Percentiles rank a stretch among this genome's conserved stretches.
These are phyloP conservation scores for Tardiomyces blankii DNA, from an alignment of 1,139 yeast genomes.

Conservation along the genomic window DNA sequence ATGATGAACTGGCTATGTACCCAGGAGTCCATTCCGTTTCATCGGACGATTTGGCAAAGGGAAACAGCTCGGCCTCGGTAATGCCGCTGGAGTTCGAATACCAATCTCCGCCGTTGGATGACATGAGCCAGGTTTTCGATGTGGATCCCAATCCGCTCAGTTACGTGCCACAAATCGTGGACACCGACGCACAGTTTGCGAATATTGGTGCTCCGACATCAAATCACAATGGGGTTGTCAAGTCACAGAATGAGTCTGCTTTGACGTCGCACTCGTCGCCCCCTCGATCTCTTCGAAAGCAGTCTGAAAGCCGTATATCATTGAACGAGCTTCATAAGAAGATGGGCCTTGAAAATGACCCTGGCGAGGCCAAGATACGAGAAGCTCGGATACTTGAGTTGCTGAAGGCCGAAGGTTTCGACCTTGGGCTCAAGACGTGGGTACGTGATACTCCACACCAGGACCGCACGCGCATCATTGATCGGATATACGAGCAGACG, in stretches of 20 bases:
- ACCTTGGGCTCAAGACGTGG: conserved; percentile 71
- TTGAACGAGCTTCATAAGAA: conserved; percentile 44
- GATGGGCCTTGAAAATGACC: conserved; percentile 40
- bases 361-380: conserved; percentile 44
- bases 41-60: neutral
- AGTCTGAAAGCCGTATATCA: conserved; percentile 46
- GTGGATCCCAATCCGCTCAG: neutral
- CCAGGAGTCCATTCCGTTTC: neutral
- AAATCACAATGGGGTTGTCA: neutral
- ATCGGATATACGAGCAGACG: conserved; percentile 38
- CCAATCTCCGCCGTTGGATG: neutral
- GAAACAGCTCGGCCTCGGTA: neutral
- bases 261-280: neutral
- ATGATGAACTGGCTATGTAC: neutral
- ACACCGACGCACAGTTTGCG: neutral
- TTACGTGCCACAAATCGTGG: neutral
- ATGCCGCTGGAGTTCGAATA: neutral
- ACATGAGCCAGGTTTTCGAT: neutral
- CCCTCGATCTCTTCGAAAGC: conserved; percentile 16
- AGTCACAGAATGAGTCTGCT: neutral
- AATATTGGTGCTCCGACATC: neutral
- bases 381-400: conserved; percentile 52
- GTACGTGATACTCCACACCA: conserved; percentile 56
- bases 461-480: conserved; percentile 40
- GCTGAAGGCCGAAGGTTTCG: conserved; percentile 51